These are phyloP conservation scores for Dactylellina haptotyla DNA, from an alignment of 2,329 filamentous ascomycete species.

Conservation along the genomic window DNA sequence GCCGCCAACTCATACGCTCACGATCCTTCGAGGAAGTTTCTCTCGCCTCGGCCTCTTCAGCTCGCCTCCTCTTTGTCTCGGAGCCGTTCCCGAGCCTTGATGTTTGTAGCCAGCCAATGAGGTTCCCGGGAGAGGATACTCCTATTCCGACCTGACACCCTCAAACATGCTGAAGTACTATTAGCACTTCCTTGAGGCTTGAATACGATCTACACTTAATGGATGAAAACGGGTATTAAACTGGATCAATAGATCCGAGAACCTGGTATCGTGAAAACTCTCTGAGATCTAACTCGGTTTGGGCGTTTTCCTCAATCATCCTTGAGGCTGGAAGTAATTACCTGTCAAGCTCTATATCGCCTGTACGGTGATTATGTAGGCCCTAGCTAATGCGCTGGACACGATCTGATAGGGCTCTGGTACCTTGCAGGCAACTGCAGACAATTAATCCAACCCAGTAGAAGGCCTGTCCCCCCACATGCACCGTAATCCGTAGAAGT, in stretches of 20 bases:
- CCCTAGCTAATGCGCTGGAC: slow-evolving; percentile 3
- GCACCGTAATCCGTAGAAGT: slow-evolving; percentile 12
- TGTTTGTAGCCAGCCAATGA: slow-evolving; percentile 33
- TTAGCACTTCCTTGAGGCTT: slow-evolving; percentile 12
- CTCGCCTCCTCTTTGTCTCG: slow-evolving; percentile 36
- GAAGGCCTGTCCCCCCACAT: slow-evolving; percentile 37
- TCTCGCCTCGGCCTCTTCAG: slow-evolving; percentile 38
- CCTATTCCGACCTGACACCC: slow-evolving; percentile 46
- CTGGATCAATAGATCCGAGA: slow-evolving; percentile 24
- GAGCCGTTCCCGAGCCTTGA: slow-evolving; percentile 34
- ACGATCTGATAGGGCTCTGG: slow-evolving; percentile 41
- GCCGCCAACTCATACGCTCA: slow-evolving; percentile 43
- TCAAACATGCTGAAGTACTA: not conserved
- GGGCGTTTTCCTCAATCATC: slow-evolving; percentile 31
- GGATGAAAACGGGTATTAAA: slow-evolving; percentile 1
- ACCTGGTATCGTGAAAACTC: slow-evolving; percentile 29
- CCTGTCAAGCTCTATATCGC: slow-evolving; percentile 21
- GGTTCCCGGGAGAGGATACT: slow-evolving; percentile 15
- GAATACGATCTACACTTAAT: not conserved
- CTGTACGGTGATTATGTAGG: slow-evolving; percentile 32
- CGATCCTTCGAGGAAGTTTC: slow-evolving; percentile 21
- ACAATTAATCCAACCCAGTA: slow-evolving; percentile 11
- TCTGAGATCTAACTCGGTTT: slow-evolving; percentile 30
- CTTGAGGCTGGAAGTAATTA: slow-evolving; percentile 12
- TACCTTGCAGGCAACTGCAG: slow-evolving; percentile 13